Base-by-base conservation (phyloP, 2,329 filamentous ascomycete genomes). In the Colletotrichum theobromicola region DNA sequence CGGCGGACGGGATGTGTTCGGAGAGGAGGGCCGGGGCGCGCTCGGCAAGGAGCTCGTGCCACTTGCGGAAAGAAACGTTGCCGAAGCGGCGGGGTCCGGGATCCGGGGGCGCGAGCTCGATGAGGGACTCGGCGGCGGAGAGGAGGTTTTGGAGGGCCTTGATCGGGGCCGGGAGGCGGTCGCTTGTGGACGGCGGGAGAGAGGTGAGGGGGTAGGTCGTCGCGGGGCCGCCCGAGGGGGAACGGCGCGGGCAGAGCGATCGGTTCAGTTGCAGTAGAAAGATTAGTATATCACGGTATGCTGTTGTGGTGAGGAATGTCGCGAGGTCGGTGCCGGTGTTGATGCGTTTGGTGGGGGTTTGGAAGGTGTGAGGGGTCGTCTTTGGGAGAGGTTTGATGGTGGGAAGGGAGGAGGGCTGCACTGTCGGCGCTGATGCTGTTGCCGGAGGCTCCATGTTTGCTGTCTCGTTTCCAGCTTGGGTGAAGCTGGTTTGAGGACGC, bases 201-300 rank as follows among this genome's bases (percentile, higher is more conserved):
- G 89, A 84, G 7, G 85, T 83, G 75, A 85, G 79, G 58, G 81
- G 79, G 75, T 88, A 88, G 68, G 88, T 87, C 60, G 81, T 82
- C 21, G 82, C 81, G 75, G 83, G 82, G 68, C 83, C 79, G 77
- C 83, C 79, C 24, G 83, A 82, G 15, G 69, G 67, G 46, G 84
- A 81, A 77, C 89, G 92, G 24, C 91, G 87, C 1, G 96, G 96
- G 77, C 96, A 94, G 85, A 98, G 91, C 13, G 96, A 90, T 72
- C 93, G 92, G 83, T 98, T 98, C 63, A 99, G 92, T 85, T 98
- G 97, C 77, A 98, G 88, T 61, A 98, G 87, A 82, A 98, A 98
- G 61, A 91, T 90, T 83, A 95, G 94, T 68, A 99, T 94, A 81
- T 98, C 95, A 73, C 92, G 90, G 85, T 98, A 98, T 58, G 95